These are phyloP conservation scores for Russula foetens DNA, from an alignment of 768 basidiomycete species.

Conservation along the genomic window DNA sequence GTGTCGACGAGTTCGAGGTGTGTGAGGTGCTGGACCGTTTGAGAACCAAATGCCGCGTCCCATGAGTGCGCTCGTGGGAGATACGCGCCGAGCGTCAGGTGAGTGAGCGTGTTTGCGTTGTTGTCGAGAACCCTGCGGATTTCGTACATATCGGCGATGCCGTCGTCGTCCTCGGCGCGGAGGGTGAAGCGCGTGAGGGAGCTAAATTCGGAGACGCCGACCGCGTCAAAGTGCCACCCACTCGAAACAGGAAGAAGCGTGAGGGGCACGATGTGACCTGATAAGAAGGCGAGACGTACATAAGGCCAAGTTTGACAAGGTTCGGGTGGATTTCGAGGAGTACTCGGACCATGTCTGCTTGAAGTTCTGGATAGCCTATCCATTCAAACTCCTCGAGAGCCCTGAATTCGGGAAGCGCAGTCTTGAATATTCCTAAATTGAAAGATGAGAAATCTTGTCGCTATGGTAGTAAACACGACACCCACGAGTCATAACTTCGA, in stretches of 20 bases:
- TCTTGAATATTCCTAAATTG: conserved; percentile 48
- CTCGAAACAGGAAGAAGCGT: conserved; percentile 23
- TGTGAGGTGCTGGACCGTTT: conserved; percentile 56
- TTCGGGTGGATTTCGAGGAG: conserved; percentile 46
- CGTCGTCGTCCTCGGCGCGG: conserved; percentile 63
- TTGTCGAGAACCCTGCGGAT: conserved; percentile 55
- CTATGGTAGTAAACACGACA: conserved; percentile 45
- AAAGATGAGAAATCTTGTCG: conserved; percentile 50
- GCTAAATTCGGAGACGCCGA: conserved; percentile 55
- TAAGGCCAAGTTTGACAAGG: conserved; percentile 49
- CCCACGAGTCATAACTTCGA: conserved; percentile 51
- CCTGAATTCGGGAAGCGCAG: conserved; percentile 54
- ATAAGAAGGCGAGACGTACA: conserved; percentile 30
- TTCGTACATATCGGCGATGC: conserved; percentile 63
- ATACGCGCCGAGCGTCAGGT: conserved; percentile 64
- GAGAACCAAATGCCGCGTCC: conserved; percentile 56
- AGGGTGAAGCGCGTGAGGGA: conserved; percentile 58
- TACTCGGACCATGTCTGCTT: conserved; percentile 56
- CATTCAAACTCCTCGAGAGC: conserved; percentile 58
- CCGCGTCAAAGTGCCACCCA: conserved; percentile 70
- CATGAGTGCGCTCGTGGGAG: conserved; percentile 56
- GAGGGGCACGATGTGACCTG: background rate
- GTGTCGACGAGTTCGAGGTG: conserved; percentile 67
- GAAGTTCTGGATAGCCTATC: conserved; percentile 70
- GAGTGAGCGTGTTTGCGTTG: conserved; percentile 47